These are phyloP conservation scores for Vaccinium vitisidaea DNA, from an alignment of 148 eudicot species.

Conservation along the genomic window DNA sequence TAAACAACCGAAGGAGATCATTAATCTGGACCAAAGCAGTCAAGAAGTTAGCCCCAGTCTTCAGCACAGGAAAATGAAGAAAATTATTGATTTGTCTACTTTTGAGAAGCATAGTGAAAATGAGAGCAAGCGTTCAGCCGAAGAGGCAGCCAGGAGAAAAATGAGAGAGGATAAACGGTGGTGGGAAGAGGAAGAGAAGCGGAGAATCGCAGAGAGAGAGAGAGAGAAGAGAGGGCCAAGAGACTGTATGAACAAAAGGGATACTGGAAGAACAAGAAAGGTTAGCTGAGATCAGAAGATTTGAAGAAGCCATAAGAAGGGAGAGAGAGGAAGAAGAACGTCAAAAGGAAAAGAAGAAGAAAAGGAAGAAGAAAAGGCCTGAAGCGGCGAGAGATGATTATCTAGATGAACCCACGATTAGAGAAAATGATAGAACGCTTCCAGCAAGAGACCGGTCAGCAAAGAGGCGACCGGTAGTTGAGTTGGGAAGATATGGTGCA, in stretches of 20 bases:
- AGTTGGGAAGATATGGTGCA: slow-evolving; percentile 52
- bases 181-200: slow-evolving; percentile 78
- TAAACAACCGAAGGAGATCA: slow-evolving; percentile 68
- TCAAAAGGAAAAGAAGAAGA: slow-evolving; percentile 65
- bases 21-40: slow-evolving; percentile 60
- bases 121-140: slow-evolving; percentile 32
- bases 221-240: slow-evolving; percentile 52
- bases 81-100: slow-evolving; percentile 62
- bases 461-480: slow-evolving; percentile 52
- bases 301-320: slow-evolving; percentile 59
- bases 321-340: slow-evolving; percentile 88
- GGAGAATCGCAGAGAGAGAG: slow-evolving; percentile 58
- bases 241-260: slow-evolving; percentile 46
- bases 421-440: slow-evolving; percentile 52
- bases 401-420: slow-evolving; percentile 46
- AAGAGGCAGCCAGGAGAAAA: slow-evolving; percentile 46
- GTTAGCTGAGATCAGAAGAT: slow-evolving; percentile 55
- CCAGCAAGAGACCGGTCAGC: slow-evolving; percentile 60
- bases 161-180: slow-evolving; percentile 42
- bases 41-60: slow-evolving; percentile 51
- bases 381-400: slow-evolving; percentile 54
- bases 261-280: slow-evolving; percentile 54
- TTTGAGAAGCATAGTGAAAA: slow-evolving; percentile 41
- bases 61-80: slow-evolving; percentile 66
- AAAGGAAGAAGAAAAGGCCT: slow-evolving; percentile 57